A percentile compares a stretch with the other conserved stretches of the same genome.
These are phyloP conservation scores for Colletotrichum salicis DNA, from an alignment of 2,329 filamentous ascomycete genomes.

Conservation along the genomic window DNA sequence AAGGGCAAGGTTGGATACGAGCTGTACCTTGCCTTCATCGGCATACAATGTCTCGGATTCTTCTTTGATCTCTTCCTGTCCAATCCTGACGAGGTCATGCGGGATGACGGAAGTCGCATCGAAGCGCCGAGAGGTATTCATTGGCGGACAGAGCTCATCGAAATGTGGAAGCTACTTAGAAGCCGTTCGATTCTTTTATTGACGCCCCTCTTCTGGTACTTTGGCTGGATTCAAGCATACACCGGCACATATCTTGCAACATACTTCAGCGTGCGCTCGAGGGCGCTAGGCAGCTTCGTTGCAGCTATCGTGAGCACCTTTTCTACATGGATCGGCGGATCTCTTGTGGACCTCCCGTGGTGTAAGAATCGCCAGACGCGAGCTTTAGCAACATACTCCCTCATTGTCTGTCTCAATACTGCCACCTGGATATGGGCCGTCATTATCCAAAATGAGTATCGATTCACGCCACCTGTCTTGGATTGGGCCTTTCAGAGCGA, in stretches of 20 bases:
- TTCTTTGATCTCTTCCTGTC: constrained; percentile 55
- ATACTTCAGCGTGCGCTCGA: constrained; percentile 54
- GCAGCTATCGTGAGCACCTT: constrained; percentile 51
- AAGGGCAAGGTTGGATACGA: constrained; percentile 49
- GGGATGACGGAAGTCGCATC: constrained; percentile 53
- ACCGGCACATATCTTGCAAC: constrained; percentile 51
- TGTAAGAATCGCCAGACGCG: constrained; percentile 50
- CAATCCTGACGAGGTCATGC: constrained; percentile 55
- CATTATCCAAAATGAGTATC: constrained; percentile 58
- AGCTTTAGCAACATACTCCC: constrained; percentile 50
- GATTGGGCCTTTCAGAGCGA: constrained; percentile 54
- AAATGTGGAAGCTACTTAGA: constrained; percentile 49
- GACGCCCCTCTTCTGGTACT: constrained; percentile 46
- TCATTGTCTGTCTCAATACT: constrained; percentile 54
- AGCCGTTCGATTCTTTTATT: constrained; percentile 44
- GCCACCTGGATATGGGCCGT: constrained; percentile 60
- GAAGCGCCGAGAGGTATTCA: constrained; percentile 41
- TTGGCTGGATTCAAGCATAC: constrained; percentile 51
- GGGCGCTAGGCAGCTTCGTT: constrained; percentile 48
- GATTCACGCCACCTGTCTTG: constrained; percentile 51
- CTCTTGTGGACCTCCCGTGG: constrained; percentile 51
- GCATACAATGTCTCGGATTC: constrained; percentile 57
- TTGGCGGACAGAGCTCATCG: constrained; percentile 38
- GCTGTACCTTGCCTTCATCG: constrained; percentile 58
- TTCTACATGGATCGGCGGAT: constrained; percentile 49